Evolutionary conservation across 768 basidiomycete genomes (phyloP).

Genomic region (Termitomyces sp.): DNA sequence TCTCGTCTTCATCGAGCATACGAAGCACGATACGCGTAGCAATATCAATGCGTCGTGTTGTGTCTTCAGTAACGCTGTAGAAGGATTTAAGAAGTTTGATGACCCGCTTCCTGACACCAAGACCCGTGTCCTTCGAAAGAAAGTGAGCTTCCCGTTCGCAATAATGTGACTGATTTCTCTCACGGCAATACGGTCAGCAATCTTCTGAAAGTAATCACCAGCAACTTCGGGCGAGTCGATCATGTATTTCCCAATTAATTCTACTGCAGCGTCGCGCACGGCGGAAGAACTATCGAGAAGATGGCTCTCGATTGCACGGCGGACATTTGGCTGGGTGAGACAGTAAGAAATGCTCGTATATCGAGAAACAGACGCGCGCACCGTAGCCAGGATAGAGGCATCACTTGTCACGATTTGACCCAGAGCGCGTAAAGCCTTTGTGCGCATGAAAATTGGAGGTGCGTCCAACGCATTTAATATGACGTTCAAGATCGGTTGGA

Average conservation of each 20-base stretch:
- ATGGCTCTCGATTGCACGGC: conserved; percentile 84
- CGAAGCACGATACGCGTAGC: conserved; percentile 77
- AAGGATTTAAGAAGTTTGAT: conserved; percentile 90
- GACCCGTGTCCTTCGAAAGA: conserved; percentile 76
- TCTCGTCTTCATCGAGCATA: conserved; percentile 91
- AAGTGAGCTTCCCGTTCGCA: neutral
- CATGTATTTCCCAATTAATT: conserved; percentile 97
- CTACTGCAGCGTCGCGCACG: conserved; percentile 95
- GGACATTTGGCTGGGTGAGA: conserved; percentile 61
- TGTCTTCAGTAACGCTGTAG: conserved; percentile 62
- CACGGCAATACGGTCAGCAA: conserved; percentile 89
- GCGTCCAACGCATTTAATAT: conserved; percentile 81
- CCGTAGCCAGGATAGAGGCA: conserved; percentile 72
- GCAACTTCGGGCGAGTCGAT: conserved; percentile 87
- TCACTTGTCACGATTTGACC: conserved; percentile 90
- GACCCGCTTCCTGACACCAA: conserved; percentile 91
- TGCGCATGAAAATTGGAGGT: conserved; percentile 86
- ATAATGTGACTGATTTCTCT: conserved; percentile 18
- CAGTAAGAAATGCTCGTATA: neutral
- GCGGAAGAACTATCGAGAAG: conserved; percentile 89
- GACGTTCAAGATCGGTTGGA: conserved; percentile 78
- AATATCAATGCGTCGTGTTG: conserved; percentile 69
- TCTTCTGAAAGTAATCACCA: conserved; percentile 81
- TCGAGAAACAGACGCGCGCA: conserved; percentile 28
- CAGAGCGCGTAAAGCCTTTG: conserved; percentile 88